phyloP scores from a whole-genome alignment of 176 grass and related monocot species.

The Tillandsia fasciculata region DNA sequence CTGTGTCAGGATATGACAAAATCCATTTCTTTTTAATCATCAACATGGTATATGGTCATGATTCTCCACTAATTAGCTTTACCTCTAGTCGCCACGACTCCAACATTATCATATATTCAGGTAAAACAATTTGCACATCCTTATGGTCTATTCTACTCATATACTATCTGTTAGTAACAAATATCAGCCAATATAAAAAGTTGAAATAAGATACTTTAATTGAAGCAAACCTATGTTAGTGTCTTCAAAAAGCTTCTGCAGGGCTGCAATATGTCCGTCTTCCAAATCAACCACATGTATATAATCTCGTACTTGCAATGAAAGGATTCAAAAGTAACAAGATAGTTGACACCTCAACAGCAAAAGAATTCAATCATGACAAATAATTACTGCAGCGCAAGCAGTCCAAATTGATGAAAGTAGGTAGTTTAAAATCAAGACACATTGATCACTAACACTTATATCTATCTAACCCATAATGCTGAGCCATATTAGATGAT shows the following conservation, averaged over 20 bases:
- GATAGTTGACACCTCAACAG: neutral
- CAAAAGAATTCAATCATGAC: neutral
- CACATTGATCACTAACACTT: neutral
- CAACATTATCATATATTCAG: too few relatives aligned
- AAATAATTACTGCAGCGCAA: neutral
- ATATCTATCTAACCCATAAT: too few relatives aligned
- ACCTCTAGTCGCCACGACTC: too few relatives aligned
- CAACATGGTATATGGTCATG: too few relatives aligned
- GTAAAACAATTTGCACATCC: too few relatives aligned
- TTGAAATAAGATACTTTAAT: neutral
- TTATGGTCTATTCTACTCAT: neutral
- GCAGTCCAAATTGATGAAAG: neutral
- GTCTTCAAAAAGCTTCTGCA: constrained; percentile 68
- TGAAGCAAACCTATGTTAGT: constrained; percentile 35
- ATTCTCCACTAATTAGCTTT: too few relatives aligned
- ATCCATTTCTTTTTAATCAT: too few relatives aligned
- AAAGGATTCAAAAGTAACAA: constrained; percentile 8
- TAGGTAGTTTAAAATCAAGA: neutral
- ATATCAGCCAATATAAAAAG: neutral
- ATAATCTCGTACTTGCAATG: constrained; percentile 65
- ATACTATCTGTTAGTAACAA: neutral
- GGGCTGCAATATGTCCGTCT: constrained; percentile 74
- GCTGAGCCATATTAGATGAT: too few relatives aligned
- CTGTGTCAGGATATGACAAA: too few relatives aligned
- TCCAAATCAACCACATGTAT: constrained; percentile 83